phyloP scores from a whole-genome alignment of 306 rosid species.

The Carpinus fangiana region DNA sequence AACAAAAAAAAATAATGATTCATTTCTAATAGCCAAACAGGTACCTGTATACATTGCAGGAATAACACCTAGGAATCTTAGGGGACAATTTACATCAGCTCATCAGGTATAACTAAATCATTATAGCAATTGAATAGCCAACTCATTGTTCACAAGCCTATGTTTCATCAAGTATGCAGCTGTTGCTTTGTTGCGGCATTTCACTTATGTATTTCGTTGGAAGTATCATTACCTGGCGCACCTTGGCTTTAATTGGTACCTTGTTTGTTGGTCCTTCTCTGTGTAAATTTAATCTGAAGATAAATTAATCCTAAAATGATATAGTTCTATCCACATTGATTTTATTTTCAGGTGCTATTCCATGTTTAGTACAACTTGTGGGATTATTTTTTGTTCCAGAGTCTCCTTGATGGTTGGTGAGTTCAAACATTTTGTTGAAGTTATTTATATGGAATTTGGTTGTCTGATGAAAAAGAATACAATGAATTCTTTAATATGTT shows the following conservation, averaged over 20 bases:
- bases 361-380: slow-evolving; percentile 55
- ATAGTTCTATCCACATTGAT: not conserved
- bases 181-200: slow-evolving; percentile 61
- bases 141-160: not conserved
- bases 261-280: not conserved
- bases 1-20: not conserved
- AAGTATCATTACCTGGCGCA: slow-evolving; percentile 52
- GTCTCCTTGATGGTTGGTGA: slow-evolving; percentile 96
- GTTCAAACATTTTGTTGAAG: slow-evolving; percentile 8
- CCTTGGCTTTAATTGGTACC: slow-evolving; percentile 55
- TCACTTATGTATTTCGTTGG: slow-evolving; percentile 65
- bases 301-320: not conserved
- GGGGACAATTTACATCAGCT: slow-evolving; percentile 66
- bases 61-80: slow-evolving; percentile 65
- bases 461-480: not conserved
- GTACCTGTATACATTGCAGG: slow-evolving; percentile 80
- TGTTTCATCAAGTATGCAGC: slow-evolving; percentile 41
- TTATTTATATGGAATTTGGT: not conserved
- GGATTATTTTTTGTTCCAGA: slow-evolving; percentile 75
- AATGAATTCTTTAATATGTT: not conserved
- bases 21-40: slow-evolving; percentile 35
- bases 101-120: slow-evolving; percentile 52
- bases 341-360: slow-evolving; percentile 51
- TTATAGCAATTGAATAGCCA: not conserved
- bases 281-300: slow-evolving; percentile 16